Evolutionary conservation across 1,139 yeast species (phyloP).

Genomic region (Magnusiomyces paraingens): DNA sequence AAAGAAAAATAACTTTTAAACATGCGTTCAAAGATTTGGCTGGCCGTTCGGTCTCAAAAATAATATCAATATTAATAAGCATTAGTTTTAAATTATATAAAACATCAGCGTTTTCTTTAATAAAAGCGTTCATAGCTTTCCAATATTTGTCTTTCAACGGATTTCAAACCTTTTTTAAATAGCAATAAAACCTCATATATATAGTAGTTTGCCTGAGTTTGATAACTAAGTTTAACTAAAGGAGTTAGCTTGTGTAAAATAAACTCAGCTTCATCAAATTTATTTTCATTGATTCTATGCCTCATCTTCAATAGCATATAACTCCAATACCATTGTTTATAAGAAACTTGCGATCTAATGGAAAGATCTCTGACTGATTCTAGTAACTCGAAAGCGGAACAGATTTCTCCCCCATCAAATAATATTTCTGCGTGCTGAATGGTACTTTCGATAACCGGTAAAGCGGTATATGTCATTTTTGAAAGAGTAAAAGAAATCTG

Average conservation of each 20-base stretch:
- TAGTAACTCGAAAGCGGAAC: constrained; percentile 17
- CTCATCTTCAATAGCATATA: constrained; percentile 18
- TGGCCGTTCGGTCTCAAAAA: constrained; percentile 19
- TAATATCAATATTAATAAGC: constrained; percentile 21
- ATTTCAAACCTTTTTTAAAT: constrained; percentile 20
- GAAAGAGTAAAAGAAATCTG: constrained; percentile 15
- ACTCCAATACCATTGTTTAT: constrained; percentile 24
- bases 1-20: constrained; percentile 20
- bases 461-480: constrained; percentile 12
- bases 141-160: constrained; percentile 17
- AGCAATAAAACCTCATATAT: constrained; percentile 18
- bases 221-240: constrained; percentile 15
- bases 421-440: constrained; percentile 18
- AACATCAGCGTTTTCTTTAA: constrained; percentile 20
- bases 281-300: constrained; percentile 17
- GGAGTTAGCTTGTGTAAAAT: constrained; percentile 19
- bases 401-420: constrained; percentile 19
- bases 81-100: constrained; percentile 22
- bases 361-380: constrained; percentile 13
- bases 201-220: constrained; percentile 10
- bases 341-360: constrained; percentile 17
- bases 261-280: constrained; percentile 18
- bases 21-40: constrained; percentile 24
- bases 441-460: constrained; percentile 16
- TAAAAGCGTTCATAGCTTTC: constrained; percentile 11